Evolutionary conservation across 1,139 yeast genomes (phyloP).

Genomic region (Lodderomyces metapsilosis): DNA sequence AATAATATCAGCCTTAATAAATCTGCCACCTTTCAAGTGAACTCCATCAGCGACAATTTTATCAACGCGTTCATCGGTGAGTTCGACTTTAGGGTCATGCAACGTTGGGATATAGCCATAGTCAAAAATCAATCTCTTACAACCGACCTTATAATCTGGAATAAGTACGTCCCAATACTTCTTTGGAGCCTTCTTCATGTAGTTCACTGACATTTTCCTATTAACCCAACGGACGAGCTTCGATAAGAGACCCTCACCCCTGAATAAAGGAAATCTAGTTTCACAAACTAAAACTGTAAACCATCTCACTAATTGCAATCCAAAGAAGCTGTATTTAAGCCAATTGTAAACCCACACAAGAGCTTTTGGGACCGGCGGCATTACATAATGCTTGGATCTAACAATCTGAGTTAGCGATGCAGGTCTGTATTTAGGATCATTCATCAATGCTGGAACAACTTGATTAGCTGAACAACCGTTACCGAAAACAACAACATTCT

Average conservation of each 20-base stretch:
- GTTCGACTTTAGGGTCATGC: slow-evolving; percentile 29
- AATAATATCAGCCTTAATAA: slow-evolving; percentile 37
- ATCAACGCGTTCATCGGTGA: slow-evolving; percentile 25
- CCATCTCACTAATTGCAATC: slow-evolving; percentile 28
- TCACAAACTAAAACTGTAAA: slow-evolving; percentile 33
- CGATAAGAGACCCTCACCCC: slow-evolving; percentile 28
- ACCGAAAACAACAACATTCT: slow-evolving; percentile 38
- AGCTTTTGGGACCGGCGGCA: slow-evolving; percentile 36
- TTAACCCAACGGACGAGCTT: slow-evolving; percentile 27
- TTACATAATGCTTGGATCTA: slow-evolving; percentile 38
- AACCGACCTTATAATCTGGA: slow-evolving; percentile 43
- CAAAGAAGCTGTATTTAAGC: slow-evolving; percentile 25
- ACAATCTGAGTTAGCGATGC: slow-evolving; percentile 32
- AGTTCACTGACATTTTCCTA: slow-evolving; percentile 19
- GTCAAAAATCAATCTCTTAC: slow-evolving; percentile 44
- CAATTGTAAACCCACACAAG: slow-evolving; percentile 22
- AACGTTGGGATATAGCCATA: slow-evolving; percentile 34
- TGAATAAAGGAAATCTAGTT: slow-evolving; percentile 33
- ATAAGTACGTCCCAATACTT: slow-evolving; percentile 31
- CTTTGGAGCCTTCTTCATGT: slow-evolving; percentile 37
- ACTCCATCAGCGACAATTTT: slow-evolving; percentile 31
- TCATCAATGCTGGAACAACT: slow-evolving; percentile 34
- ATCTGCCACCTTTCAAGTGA: slow-evolving; percentile 29
- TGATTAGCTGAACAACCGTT: slow-evolving; percentile 49
- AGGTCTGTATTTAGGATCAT: slow-evolving; percentile 23